Base-by-base conservation (phyloP, 352 stramenopile species). In the Pythium aquatile region DNA sequence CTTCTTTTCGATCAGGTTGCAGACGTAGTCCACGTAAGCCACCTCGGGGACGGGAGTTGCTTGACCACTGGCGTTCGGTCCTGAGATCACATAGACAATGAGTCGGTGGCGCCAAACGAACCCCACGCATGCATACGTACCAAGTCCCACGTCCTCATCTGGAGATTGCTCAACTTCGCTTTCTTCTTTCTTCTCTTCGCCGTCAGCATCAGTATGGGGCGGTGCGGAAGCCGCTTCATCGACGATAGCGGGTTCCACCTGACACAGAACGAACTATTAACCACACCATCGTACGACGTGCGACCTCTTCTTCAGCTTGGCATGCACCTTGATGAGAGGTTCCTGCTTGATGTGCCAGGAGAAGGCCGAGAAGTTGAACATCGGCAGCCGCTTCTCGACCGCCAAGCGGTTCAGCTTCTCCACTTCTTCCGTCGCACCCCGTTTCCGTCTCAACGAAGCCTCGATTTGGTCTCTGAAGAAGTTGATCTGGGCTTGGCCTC, bases 281-380 rank as follows among this genome's bases (percentile, higher is more conserved):
- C n/a, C 39, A 59, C 10, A 48, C 33, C 7, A 48, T 44, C 53
- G 0, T 33, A 59, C 33, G 3, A 46, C 33, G 8, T 20, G 10
- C 16, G 13, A 20, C 5, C 26, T 5, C 17, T 26, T 20, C 5
- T 24, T 29, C 44, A 16, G 6, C 44, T 14, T 26, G 24, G 17
- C 7, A 51, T n/a, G 20, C 35, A 81, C 74, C 63, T 81, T 81
- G 39, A 81, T 81, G 17, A 76, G 61, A 5, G 71, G 70, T 3
- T 74, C 70, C 7, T 56, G 37, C 17, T 29, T 33, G 47, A 81
- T 65, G 48, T 81, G 74, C 74, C 74, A 81, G n/a, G 57, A 51
- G 6, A 70, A 72, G 2, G 39, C 30, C 28, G 74, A 72, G 55
- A 81, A 81, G 35, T 81, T 81, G 63, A 81, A 81, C 24, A 78